Evolutionary conservation across 2,329 filamentous ascomycete genomes (phyloP), one percentile per base, ranked within the genome.

Genomic region (Phialemoniopsis sp.): DNA sequence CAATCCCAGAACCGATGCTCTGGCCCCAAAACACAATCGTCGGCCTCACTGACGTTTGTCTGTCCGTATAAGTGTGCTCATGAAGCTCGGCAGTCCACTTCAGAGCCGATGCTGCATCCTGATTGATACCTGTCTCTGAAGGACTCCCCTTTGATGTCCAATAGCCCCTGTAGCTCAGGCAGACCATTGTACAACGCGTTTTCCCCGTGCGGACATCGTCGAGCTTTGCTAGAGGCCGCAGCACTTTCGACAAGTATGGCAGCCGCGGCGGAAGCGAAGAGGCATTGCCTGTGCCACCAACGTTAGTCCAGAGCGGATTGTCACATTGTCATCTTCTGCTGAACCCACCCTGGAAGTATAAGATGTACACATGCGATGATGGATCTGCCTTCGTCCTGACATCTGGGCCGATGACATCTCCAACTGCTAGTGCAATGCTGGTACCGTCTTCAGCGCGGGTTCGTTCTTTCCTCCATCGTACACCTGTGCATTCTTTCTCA

Each of bases 121-220:
- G 61, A 49, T 85, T 74, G 46, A 91, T 84, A 2, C 86, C 87
- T 29, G 60, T 63, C 54, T 90, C 85, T 3, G 80, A 83, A 8
- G 86, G 78, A 4, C 80, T 72, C 14, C 88, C 87, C 26, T 76
- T 72, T 3, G 85, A 90, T 10, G 72, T 88, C 87, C 87, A 91
- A 56, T 84, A 91, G 10, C 86, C 85, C 32, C 85, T 78, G 55
- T 88, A 81, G 47, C 75, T 79, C 26, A 80, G 57, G 42, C 75
- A 76, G 8, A 78, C 63, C 48, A 78, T 66, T 1, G 66, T 76
- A 46, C 72, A 72, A 26, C 21, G 21, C 6, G 21, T 26, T 10
- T 10, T 26, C 10, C 21, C 21, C 10, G 6, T 10, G 26, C 30
- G 46, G 30, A 54, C 37, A 15, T 42, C 45, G 42, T 42, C 49